Percentiles rank a stretch among this genome's conserved stretches.
Evolutionary conservation across 1,284 basidiomycete species (phyloP).

Genomic region (Afroboletus lepidellus): DNA sequence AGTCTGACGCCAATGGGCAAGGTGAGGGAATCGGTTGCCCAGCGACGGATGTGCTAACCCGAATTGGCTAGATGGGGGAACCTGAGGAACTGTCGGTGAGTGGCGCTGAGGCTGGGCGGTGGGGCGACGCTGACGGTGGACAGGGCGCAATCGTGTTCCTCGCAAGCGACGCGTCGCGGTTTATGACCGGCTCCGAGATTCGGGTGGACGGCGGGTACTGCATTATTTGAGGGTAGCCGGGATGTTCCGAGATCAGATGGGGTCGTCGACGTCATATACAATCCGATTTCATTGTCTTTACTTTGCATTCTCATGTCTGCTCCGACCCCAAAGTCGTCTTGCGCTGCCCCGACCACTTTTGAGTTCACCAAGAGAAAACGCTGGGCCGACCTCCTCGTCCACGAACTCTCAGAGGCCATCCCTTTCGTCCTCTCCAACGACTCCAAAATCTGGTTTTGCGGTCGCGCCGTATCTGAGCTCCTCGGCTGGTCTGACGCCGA

Average conservation of each 20-base stretch:
- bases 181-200: constrained; percentile 84
- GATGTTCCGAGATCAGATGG: constrained; percentile 14
- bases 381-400: constrained; percentile 80
- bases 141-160: constrained; percentile 85
- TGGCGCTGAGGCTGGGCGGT: constrained; percentile 12
- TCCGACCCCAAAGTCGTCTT: constrained; percentile 11
- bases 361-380: constrained; percentile 85
- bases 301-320: constrained; percentile 21
- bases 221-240: constrained; percentile 45
- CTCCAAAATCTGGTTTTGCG: constrained; percentile 68
- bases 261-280: constrained; percentile 25
- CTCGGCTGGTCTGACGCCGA: constrained; percentile 76
- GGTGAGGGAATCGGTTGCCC: constrained; percentile 40
- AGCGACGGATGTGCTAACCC: constrained; percentile 5
- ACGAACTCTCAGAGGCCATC: constrained; percentile 74
- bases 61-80: constrained; percentile 61
- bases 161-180: constrained; percentile 80
- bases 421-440: constrained; percentile 63
- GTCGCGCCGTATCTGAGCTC: constrained; percentile 65
- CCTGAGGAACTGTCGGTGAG: constrained; percentile 72
- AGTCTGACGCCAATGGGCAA: constrained; percentile 86
- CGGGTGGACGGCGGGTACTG: constrained; percentile 88
- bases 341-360: constrained; percentile 39
- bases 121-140: constrained; percentile 6
- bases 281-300: constrained; percentile 1